Evolutionary conservation across 352 stramenopile genomes (phyloP), one percentile per base, ranked within the genome.

Genomic region (Globisporangium lucens): DNA sequence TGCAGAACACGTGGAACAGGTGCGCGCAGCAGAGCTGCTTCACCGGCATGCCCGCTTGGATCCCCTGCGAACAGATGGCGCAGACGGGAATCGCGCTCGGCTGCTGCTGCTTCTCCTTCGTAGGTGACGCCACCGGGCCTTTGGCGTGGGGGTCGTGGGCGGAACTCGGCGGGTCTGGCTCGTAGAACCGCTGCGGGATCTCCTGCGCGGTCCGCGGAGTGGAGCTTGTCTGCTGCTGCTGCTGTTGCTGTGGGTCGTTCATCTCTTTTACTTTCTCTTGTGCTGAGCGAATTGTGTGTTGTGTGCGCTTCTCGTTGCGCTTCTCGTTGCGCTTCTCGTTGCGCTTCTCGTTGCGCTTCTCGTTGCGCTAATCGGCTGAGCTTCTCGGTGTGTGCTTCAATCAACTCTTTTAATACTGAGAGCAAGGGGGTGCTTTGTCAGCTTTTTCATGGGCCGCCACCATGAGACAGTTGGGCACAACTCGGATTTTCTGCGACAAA

Each of bases 1-100:
- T 67, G 53, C 87, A 94, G 2, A 75, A 61, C 9, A 69, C 75
- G 59, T 94, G 87, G 65, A 89, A 92, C 13, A 85, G 33, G 66
- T 94, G 82, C 41, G 68, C 72, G 67, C 87, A 93, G 15, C 69
- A 69, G 15, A 88, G 68, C 55, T 79, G 68, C 71, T 93, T 93
- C 4, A 90, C 70, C 1, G 71, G 70, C 24, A 83, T 73, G 35
- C 66, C 65, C 27, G 73, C 66, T 10, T 71, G 41, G 3, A 90
- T 65, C 4, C 57, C 41, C 29, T 78, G 68, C 41, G 65, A 67
- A 60, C 84, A 92, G 5, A 80, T 60, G 8, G 68, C 67, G 52
- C 84, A 92, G 12, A 68, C 61, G 51, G 69, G 67, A 8, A 49
- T 10, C 41, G 41, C 41, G 5, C 41, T 49, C 17, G 69, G 68